Evolutionary conservation across 1,284 basidiomycete genomes (phyloP).

Genomic region (Leucoagaricus sp.): DNA sequence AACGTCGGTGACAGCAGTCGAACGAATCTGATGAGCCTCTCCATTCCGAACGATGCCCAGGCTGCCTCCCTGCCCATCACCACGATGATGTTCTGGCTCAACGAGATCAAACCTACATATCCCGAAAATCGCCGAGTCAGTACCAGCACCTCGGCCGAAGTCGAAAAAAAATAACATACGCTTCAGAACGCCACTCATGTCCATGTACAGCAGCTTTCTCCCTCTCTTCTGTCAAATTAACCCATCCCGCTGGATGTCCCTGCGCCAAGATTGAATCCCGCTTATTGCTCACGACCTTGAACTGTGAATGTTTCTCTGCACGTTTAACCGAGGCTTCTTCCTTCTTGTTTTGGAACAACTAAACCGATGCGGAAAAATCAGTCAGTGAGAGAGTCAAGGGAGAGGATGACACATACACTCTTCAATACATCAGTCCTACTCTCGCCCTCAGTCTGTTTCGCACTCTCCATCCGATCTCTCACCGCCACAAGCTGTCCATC

Average conservation of each 20-base stretch:
- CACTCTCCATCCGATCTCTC: slow-evolving; percentile 73
- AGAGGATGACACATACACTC: slow-evolving; percentile 43
- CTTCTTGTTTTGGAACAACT: slow-evolving; percentile 54
- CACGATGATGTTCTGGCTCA: no score
- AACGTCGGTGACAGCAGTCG: no score
- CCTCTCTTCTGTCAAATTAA: slow-evolving; percentile 62
- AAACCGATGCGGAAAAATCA: neutral
- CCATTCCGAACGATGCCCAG: no score
- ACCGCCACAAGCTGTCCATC: slow-evolving; percentile 87
- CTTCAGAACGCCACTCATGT: slow-evolving; percentile 69
- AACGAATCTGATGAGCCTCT: no score
- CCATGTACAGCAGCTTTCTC: slow-evolving; percentile 50
- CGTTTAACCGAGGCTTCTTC: slow-evolving; percentile 41
- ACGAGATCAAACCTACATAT: no score
- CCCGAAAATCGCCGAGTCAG: no score
- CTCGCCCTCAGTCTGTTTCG: slow-evolving; percentile 45
- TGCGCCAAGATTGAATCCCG: slow-evolving; percentile 60
- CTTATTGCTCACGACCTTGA: slow-evolving; percentile 71
- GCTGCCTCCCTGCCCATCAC: no score
- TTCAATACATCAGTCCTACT: slow-evolving; percentile 58
- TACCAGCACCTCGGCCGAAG: no score
- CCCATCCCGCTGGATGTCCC: slow-evolving; percentile 74
- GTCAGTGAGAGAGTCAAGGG: neutral
- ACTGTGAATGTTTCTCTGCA: slow-evolving; percentile 47
- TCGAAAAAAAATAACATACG: slow-evolving; percentile 38